Evolutionary conservation across 2,329 filamentous ascomycete genomes (phyloP), one percentile per base, ranked within the genome.

Genomic region (Aspergillus piperis): DNA sequence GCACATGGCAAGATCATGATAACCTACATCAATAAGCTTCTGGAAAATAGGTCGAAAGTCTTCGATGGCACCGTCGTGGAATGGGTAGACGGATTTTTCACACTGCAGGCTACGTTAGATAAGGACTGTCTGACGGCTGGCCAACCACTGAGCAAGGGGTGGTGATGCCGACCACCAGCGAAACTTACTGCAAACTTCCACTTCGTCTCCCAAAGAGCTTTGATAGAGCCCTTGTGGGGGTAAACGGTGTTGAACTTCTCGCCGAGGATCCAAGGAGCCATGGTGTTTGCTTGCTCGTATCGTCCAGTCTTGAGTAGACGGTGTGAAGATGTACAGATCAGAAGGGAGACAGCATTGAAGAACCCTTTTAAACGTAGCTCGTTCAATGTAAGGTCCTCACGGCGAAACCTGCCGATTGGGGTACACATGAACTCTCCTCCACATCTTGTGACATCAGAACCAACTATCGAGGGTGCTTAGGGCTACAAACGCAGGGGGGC

Each of bases 151-250:
- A 50, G 47, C 47, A 50, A 50, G 47, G 47, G 47, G 27, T 30
- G 25, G 6, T 52, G 50, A 41, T 39, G 36, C 27, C 15, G 27
- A 13, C 38, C 13, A 21, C 68, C 19, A 44, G 41, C 4, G 5
- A 17, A 32, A 30, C 83, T 59, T 76, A 88, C 86, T 5, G 87
- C 87, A 66, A 83, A 79, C 75, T 87, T 87, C 89, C 89, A 92
- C 75, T 90, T 91, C 6, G 86, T 90, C 76, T 90, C 87, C 89
- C 90, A 92, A 27, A 90, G 77, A 8, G 82, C 82, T 69, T 83
- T 79, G 65, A 88, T 86, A 23, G 83, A 83, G 36, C 81, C 78
- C 65, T 88, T 84, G 69, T 88, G 86, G 19, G 85, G 81, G 49
- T 81, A 80, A 49, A 78, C 71, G 32, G 78, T 76, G 58, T 81